Evolutionary conservation across 495 filamentous ascomycete species (phyloP).

Genomic region (Cladorrhinum samala): DNA sequence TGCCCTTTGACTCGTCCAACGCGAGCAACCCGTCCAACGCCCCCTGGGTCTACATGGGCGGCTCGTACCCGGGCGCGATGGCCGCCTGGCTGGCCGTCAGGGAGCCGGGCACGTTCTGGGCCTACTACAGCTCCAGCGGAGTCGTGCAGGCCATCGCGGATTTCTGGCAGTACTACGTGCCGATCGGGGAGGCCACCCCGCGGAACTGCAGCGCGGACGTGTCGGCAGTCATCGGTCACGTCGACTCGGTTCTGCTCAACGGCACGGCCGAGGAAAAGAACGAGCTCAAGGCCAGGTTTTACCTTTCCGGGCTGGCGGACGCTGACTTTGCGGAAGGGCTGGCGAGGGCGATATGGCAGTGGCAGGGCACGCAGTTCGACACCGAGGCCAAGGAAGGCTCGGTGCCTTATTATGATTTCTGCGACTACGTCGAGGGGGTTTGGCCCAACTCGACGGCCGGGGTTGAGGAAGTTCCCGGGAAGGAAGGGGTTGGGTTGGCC

Average conservation of each 20-base stretch:
- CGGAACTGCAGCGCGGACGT: slow-evolving; percentile 59
- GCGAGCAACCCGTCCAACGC: slow-evolving; percentile 48
- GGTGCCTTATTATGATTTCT: slow-evolving; percentile 26
- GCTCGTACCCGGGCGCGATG: slow-evolving; percentile 60
- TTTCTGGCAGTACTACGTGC: slow-evolving; percentile 62
- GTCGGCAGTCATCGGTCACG: slow-evolving; percentile 47
- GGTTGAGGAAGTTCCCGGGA: slow-evolving; percentile 13
- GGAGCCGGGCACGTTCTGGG: slow-evolving; percentile 61
- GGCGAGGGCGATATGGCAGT: slow-evolving; percentile 51
- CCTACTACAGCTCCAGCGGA: slow-evolving; percentile 57
- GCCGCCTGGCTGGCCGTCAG: slow-evolving; percentile 54
- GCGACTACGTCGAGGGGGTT: slow-evolving; percentile 30
- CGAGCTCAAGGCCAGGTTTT: slow-evolving; percentile 53
- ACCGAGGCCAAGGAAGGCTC: slow-evolving; percentile 21
- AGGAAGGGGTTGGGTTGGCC: slow-evolving; percentile 20
- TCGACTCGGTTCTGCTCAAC: slow-evolving; percentile 44
- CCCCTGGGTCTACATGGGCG: slow-evolving; percentile 60
- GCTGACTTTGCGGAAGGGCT: slow-evolving; percentile 55
- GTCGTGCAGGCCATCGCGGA: slow-evolving; percentile 57
- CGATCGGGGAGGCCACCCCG: slow-evolving; percentile 56
- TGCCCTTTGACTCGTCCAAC: slow-evolving; percentile 51
- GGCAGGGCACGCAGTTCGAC: slow-evolving; percentile 46
- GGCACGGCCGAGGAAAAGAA: slow-evolving; percentile 40
- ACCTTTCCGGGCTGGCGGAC: slow-evolving; percentile 46
- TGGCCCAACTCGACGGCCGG: slow-evolving; percentile 23